Evolutionary conservation across 768 basidiomycete species (phyloP).

Genomic region (Thelephora ganbajun): DNA sequence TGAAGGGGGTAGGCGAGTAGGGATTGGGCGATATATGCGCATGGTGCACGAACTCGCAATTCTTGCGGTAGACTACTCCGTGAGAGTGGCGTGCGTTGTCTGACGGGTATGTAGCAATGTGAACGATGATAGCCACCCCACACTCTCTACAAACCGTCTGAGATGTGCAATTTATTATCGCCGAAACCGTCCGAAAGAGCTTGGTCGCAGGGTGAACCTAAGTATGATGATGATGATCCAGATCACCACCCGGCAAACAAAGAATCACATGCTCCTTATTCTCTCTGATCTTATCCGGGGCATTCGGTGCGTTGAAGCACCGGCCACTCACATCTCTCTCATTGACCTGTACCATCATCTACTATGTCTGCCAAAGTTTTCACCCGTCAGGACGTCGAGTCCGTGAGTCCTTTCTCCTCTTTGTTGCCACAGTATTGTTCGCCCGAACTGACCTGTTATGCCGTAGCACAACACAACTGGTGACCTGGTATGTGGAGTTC

Average conservation of each 20-base stretch:
- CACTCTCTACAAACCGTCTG: no score
- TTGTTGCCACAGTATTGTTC: conserved; percentile 2
- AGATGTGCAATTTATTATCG: no score
- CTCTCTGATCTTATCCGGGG: no score
- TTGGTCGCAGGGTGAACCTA: no score
- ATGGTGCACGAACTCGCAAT: neutral
- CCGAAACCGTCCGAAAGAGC: no score
- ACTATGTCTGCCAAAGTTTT: conserved; percentile 23
- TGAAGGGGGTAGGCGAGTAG: neutral
- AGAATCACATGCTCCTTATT: no score
- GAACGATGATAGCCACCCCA: no score
- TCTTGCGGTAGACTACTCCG: neutral
- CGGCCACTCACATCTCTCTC: no score
- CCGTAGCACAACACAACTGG: conserved; percentile 59
- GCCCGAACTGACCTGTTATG: neutral
- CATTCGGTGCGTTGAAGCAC: no score
- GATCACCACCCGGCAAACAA: no score
- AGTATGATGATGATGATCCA: no score
- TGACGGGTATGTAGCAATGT: neutral
- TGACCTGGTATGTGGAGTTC: conserved; percentile 42
- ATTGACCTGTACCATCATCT: neutral
- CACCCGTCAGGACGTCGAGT: conserved; percentile 57
- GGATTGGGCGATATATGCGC: neutral
- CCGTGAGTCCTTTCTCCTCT: conserved; percentile 27
- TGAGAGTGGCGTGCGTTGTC: neutral